Base-by-base conservation (phyloP, 495 filamentous ascomycete species). In the Penicillium diatomitis region DNA sequence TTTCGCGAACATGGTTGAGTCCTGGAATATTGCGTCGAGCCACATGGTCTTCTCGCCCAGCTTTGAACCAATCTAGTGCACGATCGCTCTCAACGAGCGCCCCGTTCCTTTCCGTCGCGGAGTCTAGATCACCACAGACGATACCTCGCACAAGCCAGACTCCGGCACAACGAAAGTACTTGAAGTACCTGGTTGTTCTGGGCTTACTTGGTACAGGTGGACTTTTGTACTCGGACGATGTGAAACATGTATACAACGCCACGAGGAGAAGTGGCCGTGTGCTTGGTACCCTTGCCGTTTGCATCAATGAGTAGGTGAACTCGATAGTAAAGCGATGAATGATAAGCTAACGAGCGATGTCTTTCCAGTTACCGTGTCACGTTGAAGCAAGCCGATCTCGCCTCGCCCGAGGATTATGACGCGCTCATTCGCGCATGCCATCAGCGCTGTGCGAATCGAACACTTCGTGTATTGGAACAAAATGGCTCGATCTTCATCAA, bases 401-500 rank as follows among this genome's bases (percentile, higher is more conserved):
- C 79, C 32, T 33, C 41, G 33, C 69, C 74, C 27, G 78, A 80
- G 41, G 81, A 91, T 61, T 73, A 78, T 56, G 70, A 77, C n/a
- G 66, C 64, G 31, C 57, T 82, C n/a, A 74, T 99, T 41, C 83
- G 80, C 53, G 82, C 81, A 57, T 97, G 92, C 62, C 92, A 99
- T 69, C 84, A 91, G 64, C 79, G 92, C 60, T 99, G 92, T 68
- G 94, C 92, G 8, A 77, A 86, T 57, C 82, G 92, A 47, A 96
- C 92, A 8, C 70, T 97, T 11, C 73, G 75, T 34, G 90, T 92
- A 0, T 69, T 99, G 30, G 91, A 99, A 73, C 86, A 83, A 70
- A 97, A 94, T 69, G 92, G 92, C 35, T 95, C 90, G 5, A 90
- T 99, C 57, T 99, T 97, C 56, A 97, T 99, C 60, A 99, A 99